Evolutionary conservation across 2,329 filamentous ascomycete species (phyloP).

Genomic region (Trichoderma lentiforme): DNA sequence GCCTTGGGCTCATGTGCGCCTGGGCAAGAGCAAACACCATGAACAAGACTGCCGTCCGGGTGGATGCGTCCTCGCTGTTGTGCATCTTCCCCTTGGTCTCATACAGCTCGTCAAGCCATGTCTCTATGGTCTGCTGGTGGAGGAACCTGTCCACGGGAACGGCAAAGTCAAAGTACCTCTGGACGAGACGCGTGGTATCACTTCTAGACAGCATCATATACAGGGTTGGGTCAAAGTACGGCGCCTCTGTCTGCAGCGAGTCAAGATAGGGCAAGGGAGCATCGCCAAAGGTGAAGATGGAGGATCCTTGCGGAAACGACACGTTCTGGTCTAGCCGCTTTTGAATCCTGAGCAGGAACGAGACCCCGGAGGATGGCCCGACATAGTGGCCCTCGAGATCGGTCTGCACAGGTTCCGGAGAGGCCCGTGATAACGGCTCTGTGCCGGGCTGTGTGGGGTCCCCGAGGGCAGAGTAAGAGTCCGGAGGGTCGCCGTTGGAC

Average conservation of each 20-base stretch:
- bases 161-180: constrained; percentile 14
- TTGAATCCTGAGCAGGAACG: constrained; percentile 11
- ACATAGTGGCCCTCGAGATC: constrained; percentile 14
- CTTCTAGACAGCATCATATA: constrained; percentile 9
- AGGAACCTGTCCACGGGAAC: constrained; percentile 13
- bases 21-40: constrained; percentile 15
- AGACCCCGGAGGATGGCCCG: constrained; percentile 11
- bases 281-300: constrained; percentile 13
- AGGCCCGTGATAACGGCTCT: constrained; percentile 13
- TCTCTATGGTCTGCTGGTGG: constrained; percentile 9
- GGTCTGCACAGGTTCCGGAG: constrained; percentile 13
- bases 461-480: constrained; percentile 11
- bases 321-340: constrained; percentile 8
- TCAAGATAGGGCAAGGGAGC: constrained; percentile 13
- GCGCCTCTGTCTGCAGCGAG: not conserved
- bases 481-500: constrained; percentile 5
- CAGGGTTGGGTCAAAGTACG: constrained; percentile 12
- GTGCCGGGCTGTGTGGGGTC: constrained; percentile 13
- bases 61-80: not conserved
- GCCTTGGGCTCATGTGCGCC: constrained; percentile 5
- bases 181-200: constrained; percentile 13
- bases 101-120: constrained; percentile 9
- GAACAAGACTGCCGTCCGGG: constrained; percentile 2
- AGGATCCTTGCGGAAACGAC: constrained; percentile 9
- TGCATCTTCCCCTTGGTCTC: constrained; percentile 13